Base-by-base conservation (phyloP, 176 grass and related monocot genomes). In the Metroxylon sagu region DNA sequence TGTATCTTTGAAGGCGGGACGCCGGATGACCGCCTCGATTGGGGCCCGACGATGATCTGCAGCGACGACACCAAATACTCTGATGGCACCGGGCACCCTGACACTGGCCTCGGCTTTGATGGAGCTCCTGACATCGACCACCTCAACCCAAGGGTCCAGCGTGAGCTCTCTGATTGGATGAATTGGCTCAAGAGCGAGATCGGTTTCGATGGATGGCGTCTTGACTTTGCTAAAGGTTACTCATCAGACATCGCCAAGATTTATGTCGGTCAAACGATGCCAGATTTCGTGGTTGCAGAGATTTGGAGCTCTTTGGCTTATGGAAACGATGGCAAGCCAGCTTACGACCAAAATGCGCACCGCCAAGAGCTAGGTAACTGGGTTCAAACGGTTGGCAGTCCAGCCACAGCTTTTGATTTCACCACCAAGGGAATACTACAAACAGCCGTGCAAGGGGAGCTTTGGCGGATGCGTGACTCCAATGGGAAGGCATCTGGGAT, bases 91-190 rank as follows among this genome's bases (percentile, higher is more conserved):
- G 90, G 90, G 3, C 68, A 95, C 78, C 79, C 48, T 21, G 90
- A 95, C 76, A 89, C 90, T 3, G 85, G 90, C 0, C 72, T 54
- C 0, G 79, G 60, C 73, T 95, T 81, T 51, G 71, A 6, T 43
- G 71, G 76, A 3, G 85, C 89, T 16, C 89, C 89, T 0, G 89
- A 95, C 79, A 86, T 95, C 75, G 89, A 95, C 65, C 89, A 95
- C 76, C 89, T 89, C 73, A 95, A 89, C 82, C 25, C 57, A 1
- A 76, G 67, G 23, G 89, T 95, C 55, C 89, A 89, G 71, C 54
- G 18, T 0, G 91, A 96, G 74, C 91, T 96, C 65, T 76, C 83
- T 7, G 86, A 82, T 56, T 95, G 91, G 91, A 84, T 95, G 62
- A 87, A 87, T 51, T 87, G 83, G 91, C 83, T 96, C 74, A 90